A percentile compares a stretch with the other conserved stretches of the same genome.
These are phyloP conservation scores for Coelastrella sp. DNA, from an alignment of 139 green algal species.

Conservation along the genomic window DNA sequence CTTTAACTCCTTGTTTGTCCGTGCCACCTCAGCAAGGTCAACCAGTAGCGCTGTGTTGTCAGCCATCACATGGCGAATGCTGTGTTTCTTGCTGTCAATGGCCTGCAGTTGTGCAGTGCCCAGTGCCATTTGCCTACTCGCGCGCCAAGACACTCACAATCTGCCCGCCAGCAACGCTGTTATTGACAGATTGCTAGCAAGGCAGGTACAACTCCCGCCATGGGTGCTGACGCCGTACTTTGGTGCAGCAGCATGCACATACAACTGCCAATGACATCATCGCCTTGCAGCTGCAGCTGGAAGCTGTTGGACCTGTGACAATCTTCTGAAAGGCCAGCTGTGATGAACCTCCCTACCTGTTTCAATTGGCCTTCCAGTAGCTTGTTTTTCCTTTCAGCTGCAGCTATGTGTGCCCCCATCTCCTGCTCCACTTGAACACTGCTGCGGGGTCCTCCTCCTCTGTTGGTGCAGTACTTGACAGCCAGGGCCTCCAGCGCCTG, in stretches of 20 bases:
- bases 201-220: too few species aligned
- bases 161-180: too few species aligned
- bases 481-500: slow-evolving; percentile 38
- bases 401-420: slow-evolving; percentile 31
- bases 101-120: background rate
- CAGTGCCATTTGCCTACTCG: too few species aligned
- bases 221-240: too few species aligned
- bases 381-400: slow-evolving; percentile 35
- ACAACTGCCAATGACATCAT: background rate
- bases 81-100: background rate
- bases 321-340: background rate
- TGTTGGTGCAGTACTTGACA: slow-evolving; percentile 49
- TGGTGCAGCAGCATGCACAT: background rate
- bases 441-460: slow-evolving; percentile 4
- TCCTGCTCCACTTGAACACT: slow-evolving; percentile 32
- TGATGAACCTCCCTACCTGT: background rate
- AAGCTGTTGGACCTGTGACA: too few species aligned
- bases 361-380: slow-evolving; percentile 30
- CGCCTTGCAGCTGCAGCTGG: background rate
- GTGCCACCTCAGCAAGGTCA: slow-evolving; percentile 19
- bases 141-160: too few species aligned
- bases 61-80: slow-evolving; percentile 19
- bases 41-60: slow-evolving; percentile 27
- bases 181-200: too few species aligned
- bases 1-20: slow-evolving; percentile 15